phyloP scores from a whole-genome alignment of 371 early-diverging fungal genomes.

The Synchytrium microbalum region DNA sequence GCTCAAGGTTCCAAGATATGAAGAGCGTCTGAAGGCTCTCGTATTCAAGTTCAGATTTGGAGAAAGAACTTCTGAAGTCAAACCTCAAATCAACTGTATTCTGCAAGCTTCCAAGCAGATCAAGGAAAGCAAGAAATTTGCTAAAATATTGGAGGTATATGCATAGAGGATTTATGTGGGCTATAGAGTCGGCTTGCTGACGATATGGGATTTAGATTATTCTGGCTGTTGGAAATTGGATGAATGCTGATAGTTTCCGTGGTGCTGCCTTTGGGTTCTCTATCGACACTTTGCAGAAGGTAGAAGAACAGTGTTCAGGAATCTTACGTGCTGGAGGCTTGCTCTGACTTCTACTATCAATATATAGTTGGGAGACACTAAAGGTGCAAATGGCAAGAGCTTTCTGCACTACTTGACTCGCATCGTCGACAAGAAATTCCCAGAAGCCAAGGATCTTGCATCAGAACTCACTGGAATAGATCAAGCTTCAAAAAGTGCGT shows the following conservation, averaged over 20 bases:
- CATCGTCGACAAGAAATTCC: constrained; percentile 43
- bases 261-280: constrained; percentile 54
- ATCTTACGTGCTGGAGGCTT: not conserved
- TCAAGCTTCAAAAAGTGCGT: constrained; percentile 10
- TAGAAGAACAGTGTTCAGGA: constrained; percentile 14
- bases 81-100: constrained; percentile 30
- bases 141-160: constrained; percentile 36
- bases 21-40: constrained; percentile 40
- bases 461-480: constrained; percentile 5
- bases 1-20: constrained; percentile 41
- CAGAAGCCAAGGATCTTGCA: constrained; percentile 24
- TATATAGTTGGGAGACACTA: constrained; percentile 43
- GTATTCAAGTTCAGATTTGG: constrained; percentile 40
- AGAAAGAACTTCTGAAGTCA: constrained; percentile 33
- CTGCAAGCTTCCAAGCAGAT: constrained; percentile 38
- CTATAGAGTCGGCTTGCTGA: not conserved
- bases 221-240: constrained; percentile 51
- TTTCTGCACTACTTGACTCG: constrained; percentile 41
- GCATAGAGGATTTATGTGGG: constrained; percentile 8
- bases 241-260: constrained; percentile 49
- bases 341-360: not conserved
- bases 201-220: too few species aligned
- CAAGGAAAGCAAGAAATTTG: constrained; percentile 32
- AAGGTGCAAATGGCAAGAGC: constrained; percentile 34
- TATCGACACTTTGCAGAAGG: constrained; percentile 46